Evolutionary conservation across 2,329 filamentous ascomycete genomes (phyloP), one percentile per base, ranked within the genome.

Genomic region (Aspergillus pseudoglaucus): DNA sequence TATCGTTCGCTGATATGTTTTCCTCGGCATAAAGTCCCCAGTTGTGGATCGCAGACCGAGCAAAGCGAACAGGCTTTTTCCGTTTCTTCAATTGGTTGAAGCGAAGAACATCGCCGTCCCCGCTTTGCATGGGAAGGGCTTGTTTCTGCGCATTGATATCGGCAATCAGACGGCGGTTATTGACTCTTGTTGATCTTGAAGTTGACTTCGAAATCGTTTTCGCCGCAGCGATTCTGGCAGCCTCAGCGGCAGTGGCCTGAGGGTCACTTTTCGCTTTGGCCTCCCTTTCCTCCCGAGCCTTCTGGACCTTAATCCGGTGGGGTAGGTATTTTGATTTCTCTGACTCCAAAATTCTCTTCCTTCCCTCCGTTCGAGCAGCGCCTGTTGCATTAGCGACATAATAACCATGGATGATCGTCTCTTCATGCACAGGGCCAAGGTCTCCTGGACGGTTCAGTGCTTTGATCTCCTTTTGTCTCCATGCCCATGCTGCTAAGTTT

Each of bases 41-140:
- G 62, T 96, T 97, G 72, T 98, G 93, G 60, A 98, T 98, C 41
- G 93, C 93, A 45, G 93, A 98, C 40, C 93, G 83, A 48, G 91
- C 93, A 70, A 98, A 98, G 66, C 94, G 93, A 67, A 98, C 93
- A 1, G 91, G 90, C 77, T 98, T 98, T 82, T 97, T 98, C 52
- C 93, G 87, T 74, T 97, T 98, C 79, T 97, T 96, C 49, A 98
- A 83, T 74, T 97, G 93, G 70, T 98, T 98, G 79, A 98, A 98
- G 49, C 91, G 87, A 61, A 98, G 82, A 25, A 93, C 89, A 60
- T 96, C 91, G 47, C 90, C 88, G 57, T 95, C 90, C 14, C 77
- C 78, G 46, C 85, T 86, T 17, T 89, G 78, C 10, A 84, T 86
- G 17, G 75, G 74, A 48, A 82, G 69, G 14, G 75, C 77, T 71